Conservation (phyloP, 768 basidiomycete species). For the Termitomyces sp. region DNA sequence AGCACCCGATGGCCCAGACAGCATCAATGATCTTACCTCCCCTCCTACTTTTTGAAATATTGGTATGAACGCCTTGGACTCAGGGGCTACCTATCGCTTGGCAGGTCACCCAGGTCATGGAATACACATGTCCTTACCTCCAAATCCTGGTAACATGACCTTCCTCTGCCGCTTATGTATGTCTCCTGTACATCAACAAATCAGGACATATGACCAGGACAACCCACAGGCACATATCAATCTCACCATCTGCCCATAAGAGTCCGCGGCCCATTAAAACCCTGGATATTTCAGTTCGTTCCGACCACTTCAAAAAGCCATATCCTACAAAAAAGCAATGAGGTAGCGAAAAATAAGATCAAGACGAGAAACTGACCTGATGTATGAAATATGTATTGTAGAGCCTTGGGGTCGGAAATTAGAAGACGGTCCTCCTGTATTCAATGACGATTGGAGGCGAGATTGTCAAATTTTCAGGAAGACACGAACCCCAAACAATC, state of each 20-base stretch:
- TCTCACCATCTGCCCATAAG: constrained; percentile 51
- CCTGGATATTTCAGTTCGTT: constrained; percentile 46
- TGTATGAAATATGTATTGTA: constrained; percentile 57
- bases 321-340: constrained; percentile 33
- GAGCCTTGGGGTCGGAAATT: constrained; percentile 54
- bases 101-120: background rate
- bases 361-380: constrained; percentile 28
- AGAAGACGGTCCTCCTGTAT: constrained; percentile 49
- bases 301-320: constrained; percentile 48
- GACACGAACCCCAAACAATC: constrained; percentile 40
- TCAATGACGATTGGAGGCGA: background rate
- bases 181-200: constrained; percentile 24
- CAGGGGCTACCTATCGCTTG: constrained; percentile 27
- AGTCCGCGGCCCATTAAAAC: constrained; percentile 51
- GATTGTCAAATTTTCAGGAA: background rate
- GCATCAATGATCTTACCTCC: constrained; percentile 30
- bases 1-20: background rate
- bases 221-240: background rate
- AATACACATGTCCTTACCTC: constrained; percentile 28
- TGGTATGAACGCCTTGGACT: constrained; percentile 47
- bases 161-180: constrained; percentile 53
- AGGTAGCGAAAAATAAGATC: background rate
- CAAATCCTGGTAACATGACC: constrained; percentile 55
- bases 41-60: constrained; percentile 44
- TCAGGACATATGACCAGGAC: background rate